phyloP scores from a whole-genome alignment of 805 yeast species.

The Cyberlindnera misumaiensis region DNA sequence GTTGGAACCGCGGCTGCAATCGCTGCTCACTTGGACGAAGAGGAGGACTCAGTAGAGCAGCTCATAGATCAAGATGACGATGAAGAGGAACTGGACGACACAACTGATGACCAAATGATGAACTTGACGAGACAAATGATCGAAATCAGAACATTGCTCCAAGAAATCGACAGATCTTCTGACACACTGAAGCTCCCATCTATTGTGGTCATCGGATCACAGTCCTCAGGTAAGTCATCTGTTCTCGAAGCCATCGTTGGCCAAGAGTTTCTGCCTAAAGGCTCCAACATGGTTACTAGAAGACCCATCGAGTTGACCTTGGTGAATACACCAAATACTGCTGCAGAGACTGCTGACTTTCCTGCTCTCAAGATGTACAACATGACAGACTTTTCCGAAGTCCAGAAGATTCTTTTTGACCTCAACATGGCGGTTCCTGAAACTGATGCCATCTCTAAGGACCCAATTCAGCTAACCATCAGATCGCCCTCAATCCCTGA shows the following conservation, averaged over 20 bases:
- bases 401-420: constrained; percentile 81
- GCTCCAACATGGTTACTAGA: constrained; percentile 96
- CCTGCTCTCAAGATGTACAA: constrained; percentile 82
- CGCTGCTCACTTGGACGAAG: constrained; percentile 39
- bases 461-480: constrained; percentile 88
- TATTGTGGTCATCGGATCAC: constrained; percentile 95
- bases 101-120: constrained; percentile 75
- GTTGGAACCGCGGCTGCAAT: constrained; percentile 54
- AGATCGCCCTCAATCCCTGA: constrained; percentile 90
- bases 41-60: constrained; percentile 30
- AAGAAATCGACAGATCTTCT: constrained; percentile 63
- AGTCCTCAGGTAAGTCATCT: constrained; percentile 94
- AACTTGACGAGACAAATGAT: constrained; percentile 93
- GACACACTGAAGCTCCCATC: constrained; percentile 83
- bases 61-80: constrained; percentile 39
- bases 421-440: constrained; percentile 89
- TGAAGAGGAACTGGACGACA: constrained; percentile 48
- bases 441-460: constrained; percentile 79
- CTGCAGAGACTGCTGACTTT: constrained; percentile 86
- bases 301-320: constrained; percentile 94
- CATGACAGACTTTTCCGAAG: constrained; percentile 81
- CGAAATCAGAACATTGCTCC: constrained; percentile 77
- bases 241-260: constrained; percentile 96
- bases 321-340: constrained; percentile 74
- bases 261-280: constrained; percentile 95